Percentiles rank a stretch among this genome's conserved stretches.
Conservation (phyloP, 2,329 filamentous ascomycete species). For the Claviceps sp. region DNA sequence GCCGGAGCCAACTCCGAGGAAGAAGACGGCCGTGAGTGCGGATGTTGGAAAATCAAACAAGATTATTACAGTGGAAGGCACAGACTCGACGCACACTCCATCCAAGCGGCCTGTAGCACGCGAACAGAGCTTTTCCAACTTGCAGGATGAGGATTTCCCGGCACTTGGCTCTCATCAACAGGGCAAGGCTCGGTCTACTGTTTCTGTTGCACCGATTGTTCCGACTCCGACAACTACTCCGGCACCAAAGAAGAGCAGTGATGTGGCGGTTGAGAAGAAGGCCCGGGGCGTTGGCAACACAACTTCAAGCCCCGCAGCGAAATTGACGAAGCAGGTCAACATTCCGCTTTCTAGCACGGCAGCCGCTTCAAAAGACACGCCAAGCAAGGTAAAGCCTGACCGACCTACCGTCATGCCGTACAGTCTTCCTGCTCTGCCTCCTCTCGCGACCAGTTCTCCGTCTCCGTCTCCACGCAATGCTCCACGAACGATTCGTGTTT, state of each 20-base stretch:
- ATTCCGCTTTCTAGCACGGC: neutral
- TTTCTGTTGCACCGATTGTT: conserved; percentile 21
- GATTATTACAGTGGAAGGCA: conserved; percentile 29
- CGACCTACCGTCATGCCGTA: conserved; percentile 15
- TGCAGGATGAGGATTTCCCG: conserved; percentile 52
- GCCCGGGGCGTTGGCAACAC: neutral
- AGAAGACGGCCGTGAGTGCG: conserved; percentile 12
- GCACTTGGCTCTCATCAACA: conserved; percentile 36
- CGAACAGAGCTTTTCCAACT: conserved; percentile 11
- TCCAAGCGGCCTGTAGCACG: conserved; percentile 20
- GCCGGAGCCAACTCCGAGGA: conserved; percentile 21
- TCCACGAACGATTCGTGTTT: conserved; percentile 54
- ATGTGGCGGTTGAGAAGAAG: conserved; percentile 18
- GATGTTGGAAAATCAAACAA: conserved; percentile 32
- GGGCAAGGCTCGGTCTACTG: conserved; percentile 18
- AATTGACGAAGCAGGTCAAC: neutral
- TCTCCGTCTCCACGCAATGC: conserved; percentile 38
- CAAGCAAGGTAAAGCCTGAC: conserved; percentile 1
- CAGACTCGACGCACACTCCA: conserved; percentile 32
- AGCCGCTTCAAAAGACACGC: neutral
- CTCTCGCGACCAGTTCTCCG: conserved; percentile 28
- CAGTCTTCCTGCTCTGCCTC: conserved; percentile 37
- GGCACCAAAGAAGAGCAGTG: conserved; percentile 17
- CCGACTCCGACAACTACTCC: conserved; percentile 22
- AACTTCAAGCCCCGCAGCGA: neutral